Evolutionary conservation across 352 stramenopile species (phyloP), one percentile per base, ranked within the genome.

Genomic region (Thraustochytrium striatum): DNA sequence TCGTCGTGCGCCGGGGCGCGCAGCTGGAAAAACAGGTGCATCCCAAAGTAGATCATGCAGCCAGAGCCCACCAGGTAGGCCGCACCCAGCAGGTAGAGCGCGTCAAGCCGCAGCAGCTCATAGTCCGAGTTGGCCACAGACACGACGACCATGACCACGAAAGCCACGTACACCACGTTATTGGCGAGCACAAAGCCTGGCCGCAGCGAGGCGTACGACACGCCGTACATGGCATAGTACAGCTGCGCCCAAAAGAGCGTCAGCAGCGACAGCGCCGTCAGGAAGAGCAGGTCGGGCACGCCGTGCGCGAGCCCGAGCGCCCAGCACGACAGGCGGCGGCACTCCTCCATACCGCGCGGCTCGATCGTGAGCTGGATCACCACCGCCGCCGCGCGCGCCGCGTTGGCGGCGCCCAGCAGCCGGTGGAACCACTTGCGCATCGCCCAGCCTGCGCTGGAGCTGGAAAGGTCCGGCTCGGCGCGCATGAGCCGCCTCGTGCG

Each of bases 241-340:
- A 83, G 79, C 79, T 83, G 79, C 35, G 79, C 79, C 79, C 79
- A 83, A 39, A 83, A 83, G 30, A 82, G 47, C 19, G 73, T 68
- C 30, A 83, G 72, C 39, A 83, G 58, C 33, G 57, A 78, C 57
- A 79, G 83, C 47, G 73, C 81, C 57, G 57, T 82, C 41, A 83
- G 65, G 73, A 81, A 83, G 3, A 83, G 41, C 44, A 83, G 57
- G 38, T 82, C 73, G 8, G 79, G 79, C 9, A 83, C 38, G 21
- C 50, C 61, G 30, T 79, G 53, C 3, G 50, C 30, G 44, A 82
- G 43, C 7, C 32, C 43, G n/a, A 75, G 43, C 44, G 65, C 47
- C 65, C 65, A 75, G 41, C 65, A 75, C 16, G 65, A 1, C 35
- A 75, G 47, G 44, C 52, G 44, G 21, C 33, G 3, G 47, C 65